These are phyloP conservation scores for Saksenaea vasiformis DNA, from an alignment of 371 early-diverging fungal species.

Conservation along the genomic window DNA sequence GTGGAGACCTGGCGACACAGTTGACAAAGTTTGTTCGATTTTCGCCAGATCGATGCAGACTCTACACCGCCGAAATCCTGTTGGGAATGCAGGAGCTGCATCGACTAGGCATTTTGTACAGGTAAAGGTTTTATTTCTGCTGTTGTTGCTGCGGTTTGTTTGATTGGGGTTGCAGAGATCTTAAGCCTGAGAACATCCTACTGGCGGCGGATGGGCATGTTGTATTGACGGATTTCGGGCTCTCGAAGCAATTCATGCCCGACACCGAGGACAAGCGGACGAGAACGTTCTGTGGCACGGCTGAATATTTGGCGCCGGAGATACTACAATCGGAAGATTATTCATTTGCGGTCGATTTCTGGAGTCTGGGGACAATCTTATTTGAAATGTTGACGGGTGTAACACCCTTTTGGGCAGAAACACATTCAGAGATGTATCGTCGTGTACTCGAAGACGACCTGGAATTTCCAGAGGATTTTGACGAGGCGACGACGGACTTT, in stretches of 20 bases:
- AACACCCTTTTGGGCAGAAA: slow-evolving; percentile 82
- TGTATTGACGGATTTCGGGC: slow-evolving; percentile 75
- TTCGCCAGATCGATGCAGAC: slow-evolving; percentile 45
- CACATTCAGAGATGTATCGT: slow-evolving; percentile 79
- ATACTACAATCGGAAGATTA: slow-evolving; percentile 80
- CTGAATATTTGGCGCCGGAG: slow-evolving; percentile 93
- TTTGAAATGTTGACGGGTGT: slow-evolving; percentile 82
- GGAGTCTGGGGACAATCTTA: slow-evolving; percentile 94
- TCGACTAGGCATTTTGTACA: slow-evolving; percentile 84
- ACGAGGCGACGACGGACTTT: slow-evolving; percentile 61
- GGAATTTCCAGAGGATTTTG: slow-evolving; percentile 71
- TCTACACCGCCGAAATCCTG: slow-evolving; percentile 88
- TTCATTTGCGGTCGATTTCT: slow-evolving; percentile 92
- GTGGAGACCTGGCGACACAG: slow-evolving; percentile 95
- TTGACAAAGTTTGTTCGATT: slow-evolving; percentile 49
- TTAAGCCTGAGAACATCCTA: slow-evolving; percentile 71
- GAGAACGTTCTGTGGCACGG: slow-evolving; percentile 95
- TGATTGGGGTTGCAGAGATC: slow-evolving; percentile 46
- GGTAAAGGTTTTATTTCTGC: slow-evolving; percentile 32
- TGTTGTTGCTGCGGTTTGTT: neutral
- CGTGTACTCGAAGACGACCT: slow-evolving; percentile 76
- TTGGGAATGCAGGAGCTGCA: slow-evolving; percentile 89
- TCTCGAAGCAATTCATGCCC: slow-evolving; percentile 59
- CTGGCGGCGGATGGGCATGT: slow-evolving; percentile 70
- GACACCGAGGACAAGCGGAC: slow-evolving; percentile 59